Conservation (phyloP, 352 stramenopile genomes). For the Pythium aquatile region DNA sequence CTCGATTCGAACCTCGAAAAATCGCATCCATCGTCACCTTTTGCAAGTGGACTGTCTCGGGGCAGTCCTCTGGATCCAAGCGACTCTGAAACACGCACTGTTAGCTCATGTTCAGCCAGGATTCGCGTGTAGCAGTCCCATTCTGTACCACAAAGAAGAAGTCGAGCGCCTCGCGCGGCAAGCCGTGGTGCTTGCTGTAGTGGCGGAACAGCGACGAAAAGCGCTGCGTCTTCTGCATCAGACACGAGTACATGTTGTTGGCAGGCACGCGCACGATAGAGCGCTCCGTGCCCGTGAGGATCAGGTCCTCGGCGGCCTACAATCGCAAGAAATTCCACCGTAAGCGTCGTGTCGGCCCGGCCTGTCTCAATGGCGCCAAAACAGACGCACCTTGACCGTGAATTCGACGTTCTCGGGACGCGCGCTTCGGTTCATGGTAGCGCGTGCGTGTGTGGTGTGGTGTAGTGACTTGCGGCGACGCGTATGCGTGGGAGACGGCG, state of each 20-base stretch:
- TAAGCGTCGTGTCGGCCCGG: background rate
- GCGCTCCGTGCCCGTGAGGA: constrained; percentile 73
- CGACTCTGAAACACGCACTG: constrained; percentile 43
- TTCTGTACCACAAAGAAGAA: constrained; percentile 95
- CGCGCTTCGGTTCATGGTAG: constrained; percentile 72
- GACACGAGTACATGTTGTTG: constrained; percentile 92
- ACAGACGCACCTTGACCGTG: constrained; percentile 87
- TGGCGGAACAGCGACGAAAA: constrained; percentile 98
- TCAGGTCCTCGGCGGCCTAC: constrained; percentile 74
- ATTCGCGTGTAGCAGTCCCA: background rate
- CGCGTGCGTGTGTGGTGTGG: background rate
- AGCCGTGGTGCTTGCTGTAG: constrained; percentile 98
- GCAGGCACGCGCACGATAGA: constrained; percentile 81
- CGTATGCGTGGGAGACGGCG: background rate
- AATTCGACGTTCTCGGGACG: constrained; percentile 95
- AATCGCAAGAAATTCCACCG: constrained; percentile 1
- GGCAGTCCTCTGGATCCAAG: constrained; percentile 77
- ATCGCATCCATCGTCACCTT: constrained; percentile 40
- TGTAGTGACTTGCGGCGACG: background rate
- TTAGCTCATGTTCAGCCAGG: background rate
- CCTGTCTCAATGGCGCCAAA: background rate
- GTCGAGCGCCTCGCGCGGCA: constrained; percentile 95
- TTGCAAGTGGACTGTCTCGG: constrained; percentile 82
- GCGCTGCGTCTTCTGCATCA: constrained; percentile 98
- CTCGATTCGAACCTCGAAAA: background rate